Base-by-base conservation (phyloP, 495 filamentous ascomycete genomes). In the Trichoderma gamsii region DNA sequence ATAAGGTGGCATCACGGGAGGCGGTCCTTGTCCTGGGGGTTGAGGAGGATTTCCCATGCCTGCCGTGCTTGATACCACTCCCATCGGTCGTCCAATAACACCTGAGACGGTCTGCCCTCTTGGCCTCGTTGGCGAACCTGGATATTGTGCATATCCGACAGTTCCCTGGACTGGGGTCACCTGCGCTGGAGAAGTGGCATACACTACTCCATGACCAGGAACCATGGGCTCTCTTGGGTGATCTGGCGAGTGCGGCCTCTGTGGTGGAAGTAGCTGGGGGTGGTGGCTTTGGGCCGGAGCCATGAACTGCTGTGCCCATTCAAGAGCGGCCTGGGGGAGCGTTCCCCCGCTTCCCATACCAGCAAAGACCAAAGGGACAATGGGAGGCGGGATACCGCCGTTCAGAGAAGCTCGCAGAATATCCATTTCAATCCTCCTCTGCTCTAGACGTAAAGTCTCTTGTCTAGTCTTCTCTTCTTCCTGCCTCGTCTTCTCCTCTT, bases 401-500 rank as follows among this genome's bases (percentile, higher is more conserved):
- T 84, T 81, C 69, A 96, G 76, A 41, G 93, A 92, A 67, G 95
- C 91, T 69, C 86, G 82, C 67, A 99, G 77, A 79, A 99, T 96
- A 65, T 88, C 86, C 23, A 59, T 41, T n/a, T 68, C 67, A 46
- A 93, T 84, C 74, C 84, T 89, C 64, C 94, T 86, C 76, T 92
- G 91, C 75, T 97, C 94, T 59, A 96, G 77, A 59, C 87, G 84
- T 41, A 89, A 79, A 27, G 82, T 80, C 75, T 94, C 93, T 74
- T 97, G 93, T 66, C 87, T 85, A 27, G 91, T 96, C 81, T 85
- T 91, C 76, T 97, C 90, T 76, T 95, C 91, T 76, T 97, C 93
- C 76, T 94, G 90, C 74, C 82, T 90, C 72, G 89, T 86, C 80
- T 86, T 92, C 76, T 97, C 90, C 76, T 92, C 89, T 76, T 96